Percentiles rank a stretch among this genome's conserved stretches.
phyloP scores from a whole-genome alignment of 352 stramenopile species.

The Globisporangium perplexum region DNA sequence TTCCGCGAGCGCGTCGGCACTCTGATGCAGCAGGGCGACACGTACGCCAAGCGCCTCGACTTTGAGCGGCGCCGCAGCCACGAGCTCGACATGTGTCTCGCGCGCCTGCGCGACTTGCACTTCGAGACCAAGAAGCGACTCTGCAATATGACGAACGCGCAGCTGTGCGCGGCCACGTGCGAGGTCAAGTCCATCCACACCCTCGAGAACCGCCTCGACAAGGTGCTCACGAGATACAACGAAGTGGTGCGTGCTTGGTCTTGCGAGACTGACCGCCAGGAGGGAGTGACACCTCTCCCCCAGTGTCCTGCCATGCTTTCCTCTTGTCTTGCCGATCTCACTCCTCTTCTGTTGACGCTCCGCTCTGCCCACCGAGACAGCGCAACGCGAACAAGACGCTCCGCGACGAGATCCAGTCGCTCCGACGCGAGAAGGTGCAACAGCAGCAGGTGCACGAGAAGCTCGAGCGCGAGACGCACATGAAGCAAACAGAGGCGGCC shows the following conservation, averaged over 20 bases:
- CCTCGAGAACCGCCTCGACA: slow-evolving; percentile 80
- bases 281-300: neutral
- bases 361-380: slow-evolving; percentile 5
- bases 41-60: slow-evolving; percentile 66
- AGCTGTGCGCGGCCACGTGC: slow-evolving; percentile 36
- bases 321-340: neutral
- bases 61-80: slow-evolving; percentile 41
- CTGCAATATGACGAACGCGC: slow-evolving; percentile 37
- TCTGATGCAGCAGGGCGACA: slow-evolving; percentile 69
- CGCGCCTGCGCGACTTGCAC: slow-evolving; percentile 29
- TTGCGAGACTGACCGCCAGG: neutral
- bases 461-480: slow-evolving; percentile 78
- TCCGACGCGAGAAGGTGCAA: slow-evolving; percentile 76
- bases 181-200: slow-evolving; percentile 62
- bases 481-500: slow-evolving; percentile 77
- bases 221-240: slow-evolving; percentile 82
- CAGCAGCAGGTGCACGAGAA: slow-evolving; percentile 74
- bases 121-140: slow-evolving; percentile 51
- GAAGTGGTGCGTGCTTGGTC: slow-evolving; percentile 34
- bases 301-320: neutral
- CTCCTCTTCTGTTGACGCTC: neutral
- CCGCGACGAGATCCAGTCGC: slow-evolving; percentile 70
- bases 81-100: slow-evolving; percentile 42
- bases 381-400: slow-evolving; percentile 80
- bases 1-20: slow-evolving; percentile 57